A percentile compares a stretch with the other conserved stretches of the same genome.
Conservation (phyloP, 331 rosid genomes). For the Telfairia occidentalis region DNA sequence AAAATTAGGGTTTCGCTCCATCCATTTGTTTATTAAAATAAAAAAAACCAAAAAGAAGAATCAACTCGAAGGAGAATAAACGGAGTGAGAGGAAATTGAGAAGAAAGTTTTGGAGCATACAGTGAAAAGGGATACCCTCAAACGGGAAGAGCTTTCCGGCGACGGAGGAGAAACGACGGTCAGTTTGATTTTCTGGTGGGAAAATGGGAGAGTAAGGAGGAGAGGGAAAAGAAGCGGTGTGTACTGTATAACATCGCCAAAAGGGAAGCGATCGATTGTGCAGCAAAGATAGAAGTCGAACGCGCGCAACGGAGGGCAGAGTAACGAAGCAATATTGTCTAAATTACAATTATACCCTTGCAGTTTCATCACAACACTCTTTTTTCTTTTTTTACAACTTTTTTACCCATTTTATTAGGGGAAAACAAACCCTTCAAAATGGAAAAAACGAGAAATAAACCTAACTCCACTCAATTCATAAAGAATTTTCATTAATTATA, state of each 20-base stretch:
- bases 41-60: background rate
- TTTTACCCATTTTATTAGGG: background rate
- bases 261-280: background rate
- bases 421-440: too few species aligned
- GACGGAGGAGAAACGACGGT: conserved; percentile 11
- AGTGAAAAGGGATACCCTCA: conserved; percentile 12
- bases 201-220: background rate
- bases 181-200: conserved; percentile 3
- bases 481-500: too few species aligned
- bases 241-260: background rate
- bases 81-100: background rate
- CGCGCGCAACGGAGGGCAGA: conserved; percentile 7
- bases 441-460: too few species aligned
- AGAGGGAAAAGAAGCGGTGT: conserved; percentile 7
- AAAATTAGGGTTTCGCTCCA: conserved; percentile 12
- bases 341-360: background rate
- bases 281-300: conserved; percentile 1
- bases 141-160: background rate
- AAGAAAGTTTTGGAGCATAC: conserved; percentile 23
- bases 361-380: background rate
- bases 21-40: background rate
- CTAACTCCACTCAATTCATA: too few species aligned
- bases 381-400: background rate
- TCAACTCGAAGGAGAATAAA: background rate
- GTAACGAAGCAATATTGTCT: background rate